Evolutionary conservation across 371 early-diverging fungal genomes (phyloP), one percentile per base, ranked within the genome.

Genomic region (Dichotomocladium elegans): DNA sequence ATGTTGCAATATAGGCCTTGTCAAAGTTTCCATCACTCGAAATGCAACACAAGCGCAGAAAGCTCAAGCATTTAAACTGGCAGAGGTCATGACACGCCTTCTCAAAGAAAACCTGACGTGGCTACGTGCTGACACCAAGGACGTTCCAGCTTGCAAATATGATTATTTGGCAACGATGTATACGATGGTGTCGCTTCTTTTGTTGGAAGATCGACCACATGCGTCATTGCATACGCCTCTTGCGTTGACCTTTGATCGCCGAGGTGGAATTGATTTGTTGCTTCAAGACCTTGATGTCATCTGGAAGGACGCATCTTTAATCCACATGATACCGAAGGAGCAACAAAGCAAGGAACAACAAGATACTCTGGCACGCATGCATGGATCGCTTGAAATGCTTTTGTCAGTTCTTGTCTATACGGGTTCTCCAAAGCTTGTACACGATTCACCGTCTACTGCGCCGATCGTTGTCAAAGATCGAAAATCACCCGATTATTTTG

Each of bases 161-260:
- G 74, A 73, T 31, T 85, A 86, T 46, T 58, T 82, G 37, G 72
- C 68, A 11, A 64, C 77, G 7, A 79, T 79, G 68, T 66, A 80
- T 40, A 63, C 63, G 26, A 63, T 82, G 57, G 43, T 80, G 4
- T 79, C 74, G 1, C 54, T 73, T 24, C 46, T 82, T 3, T 55
- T 77, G 19, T 33, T 68, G 24, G 79, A 81, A 51, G 81, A 88
- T 28, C 85, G 91, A 37, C 74, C 80, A 28, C 80, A 82, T 17
- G 58, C 85, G 2, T 75, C 77, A 10, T 67, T 92, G 42, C 88
- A 91, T 61, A 87, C 89, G 14, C 82, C 83, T 19, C 58, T 90
- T 14, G 85, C 87, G 0, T 60, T 79, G 5, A 75, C 85, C 1
- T 91, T 92, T 68, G 82, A 86, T 33, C 82, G 80, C 46, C 60